These are phyloP conservation scores for Boletus sp. DNA, from an alignment of 1,284 basidiomycete species.

Conservation along the genomic window DNA sequence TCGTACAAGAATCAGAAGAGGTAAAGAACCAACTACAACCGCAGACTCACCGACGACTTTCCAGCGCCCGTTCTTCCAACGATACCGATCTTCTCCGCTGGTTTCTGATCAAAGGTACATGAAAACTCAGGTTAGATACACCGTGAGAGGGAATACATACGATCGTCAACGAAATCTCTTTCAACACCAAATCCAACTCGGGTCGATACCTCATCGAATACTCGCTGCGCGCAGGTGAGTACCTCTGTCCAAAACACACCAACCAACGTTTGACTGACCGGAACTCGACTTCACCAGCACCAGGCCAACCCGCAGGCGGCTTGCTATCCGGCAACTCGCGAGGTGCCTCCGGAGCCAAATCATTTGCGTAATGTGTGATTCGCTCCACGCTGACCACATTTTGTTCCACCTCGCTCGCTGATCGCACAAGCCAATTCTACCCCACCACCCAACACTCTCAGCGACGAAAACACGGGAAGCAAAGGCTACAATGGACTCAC, in stretches of 20 bases:
- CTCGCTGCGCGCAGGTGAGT: constrained; percentile 40
- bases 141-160: constrained; percentile 36
- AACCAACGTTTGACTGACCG: constrained; percentile 39
- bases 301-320: constrained; percentile 71
- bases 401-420: constrained; percentile 89
- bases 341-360: constrained; percentile 77
- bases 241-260: neutral
- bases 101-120: constrained; percentile 42
- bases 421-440: constrained; percentile 88
- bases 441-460: constrained; percentile 1
- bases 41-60: constrained; percentile 71
- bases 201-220: constrained; percentile 85
- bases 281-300: constrained; percentile 75
- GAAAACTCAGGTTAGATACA: constrained; percentile 20
- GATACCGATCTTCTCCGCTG: constrained; percentile 82
- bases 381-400: constrained; percentile 90
- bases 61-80: constrained; percentile 93
- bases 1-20: neutral
- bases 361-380: constrained; percentile 66
- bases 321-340: constrained; percentile 66
- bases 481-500: constrained; percentile 38
- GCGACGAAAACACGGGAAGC: neutral
- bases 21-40: neutral
- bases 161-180: constrained; percentile 67
- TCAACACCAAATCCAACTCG: constrained; percentile 77